Evolutionary conservation across 805 yeast species (phyloP).

Genomic region (Ogataea paradorogensis): DNA sequence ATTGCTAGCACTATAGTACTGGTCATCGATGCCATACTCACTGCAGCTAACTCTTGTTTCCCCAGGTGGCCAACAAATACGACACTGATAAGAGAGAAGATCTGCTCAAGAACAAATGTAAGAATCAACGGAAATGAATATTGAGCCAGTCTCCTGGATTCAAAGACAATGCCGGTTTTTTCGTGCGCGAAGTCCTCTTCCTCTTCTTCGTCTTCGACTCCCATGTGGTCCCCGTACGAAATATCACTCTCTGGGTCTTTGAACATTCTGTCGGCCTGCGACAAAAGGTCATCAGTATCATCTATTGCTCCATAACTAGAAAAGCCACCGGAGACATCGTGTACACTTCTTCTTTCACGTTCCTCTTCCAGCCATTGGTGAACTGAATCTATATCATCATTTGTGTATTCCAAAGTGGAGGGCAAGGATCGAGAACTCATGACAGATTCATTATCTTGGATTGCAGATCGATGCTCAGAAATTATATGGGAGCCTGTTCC

Average conservation of each 20-base stretch:
- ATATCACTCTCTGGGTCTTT: conserved; percentile 21
- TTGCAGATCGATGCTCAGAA: conserved; percentile 23
- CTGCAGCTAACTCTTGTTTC: conserved; percentile 69
- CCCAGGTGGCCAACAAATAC: conserved; percentile 78
- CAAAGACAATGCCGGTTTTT: conserved; percentile 24
- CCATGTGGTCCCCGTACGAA: conserved; percentile 9
- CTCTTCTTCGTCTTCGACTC: conserved; percentile 19
- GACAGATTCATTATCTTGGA: conserved; percentile 27
- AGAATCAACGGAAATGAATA: conserved; percentile 57
- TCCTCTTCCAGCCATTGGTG: conserved; percentile 38
- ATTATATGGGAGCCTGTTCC: conserved; percentile 31
- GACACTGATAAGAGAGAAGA: conserved; percentile 69
- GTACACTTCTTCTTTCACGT: conserved; percentile 31
- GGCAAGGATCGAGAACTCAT: conserved; percentile 36
- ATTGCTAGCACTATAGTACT: conserved; percentile 72
- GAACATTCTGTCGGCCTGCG: conserved; percentile 27
- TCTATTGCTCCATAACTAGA: conserved; percentile 22
- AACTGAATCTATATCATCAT: conserved; percentile 33
- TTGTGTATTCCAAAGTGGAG: conserved; percentile 33
- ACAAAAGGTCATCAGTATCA: conserved; percentile 21
- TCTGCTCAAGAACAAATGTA: conserved; percentile 60
- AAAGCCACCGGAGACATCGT: conserved; percentile 15
- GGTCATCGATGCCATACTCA: conserved; percentile 73
- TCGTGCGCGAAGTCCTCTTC: conserved; percentile 34
- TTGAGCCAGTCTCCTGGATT: conserved; percentile 35